Evolutionary conservation across 768 basidiomycete species (phyloP).

Genomic region (Mycena venus): DNA sequence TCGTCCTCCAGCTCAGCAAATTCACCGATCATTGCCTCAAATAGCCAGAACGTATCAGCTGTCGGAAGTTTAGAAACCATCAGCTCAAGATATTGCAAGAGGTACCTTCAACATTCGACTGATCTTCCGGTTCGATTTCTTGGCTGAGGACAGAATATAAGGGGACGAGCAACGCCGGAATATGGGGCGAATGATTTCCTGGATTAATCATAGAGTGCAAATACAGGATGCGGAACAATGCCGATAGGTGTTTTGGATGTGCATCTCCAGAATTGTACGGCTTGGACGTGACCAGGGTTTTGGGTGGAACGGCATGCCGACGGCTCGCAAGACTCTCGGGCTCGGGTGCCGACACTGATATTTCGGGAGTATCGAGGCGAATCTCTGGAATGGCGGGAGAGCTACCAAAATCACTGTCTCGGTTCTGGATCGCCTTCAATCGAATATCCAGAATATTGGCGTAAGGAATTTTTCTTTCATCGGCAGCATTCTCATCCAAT

Average conservation of each 20-base stretch:
- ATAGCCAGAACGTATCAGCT: constrained; percentile 87
- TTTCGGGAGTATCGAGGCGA: constrained; percentile 56
- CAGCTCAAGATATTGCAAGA: not conserved
- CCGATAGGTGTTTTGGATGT: constrained; percentile 72
- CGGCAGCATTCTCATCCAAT: constrained; percentile 60
- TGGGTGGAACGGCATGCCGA: constrained; percentile 44
- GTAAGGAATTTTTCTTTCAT: constrained; percentile 61
- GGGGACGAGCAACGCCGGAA: constrained; percentile 78
- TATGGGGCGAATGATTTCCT: constrained; percentile 74
- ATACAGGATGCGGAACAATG: constrained; percentile 78
- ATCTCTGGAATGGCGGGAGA: constrained; percentile 54
- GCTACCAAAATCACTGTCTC: constrained; percentile 36
- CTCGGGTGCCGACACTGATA: constrained; percentile 55
- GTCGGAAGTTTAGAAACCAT: not conserved
- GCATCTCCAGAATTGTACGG: constrained; percentile 58
- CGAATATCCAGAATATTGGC: constrained; percentile 69
- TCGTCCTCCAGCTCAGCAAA: constrained; percentile 82
- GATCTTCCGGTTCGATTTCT: constrained; percentile 72
- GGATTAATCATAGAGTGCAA: constrained; percentile 81
- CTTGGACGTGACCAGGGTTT: constrained; percentile 63
- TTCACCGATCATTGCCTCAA: constrained; percentile 81
- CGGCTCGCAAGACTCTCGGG: constrained; percentile 46
- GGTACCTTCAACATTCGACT: constrained; percentile 69
- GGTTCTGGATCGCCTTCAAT: constrained; percentile 57
- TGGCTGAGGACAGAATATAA: constrained; percentile 73